Evolutionary conservation across 2,329 filamentous ascomycete species (phyloP).

Genomic region (Leptographium flavum): DNA sequence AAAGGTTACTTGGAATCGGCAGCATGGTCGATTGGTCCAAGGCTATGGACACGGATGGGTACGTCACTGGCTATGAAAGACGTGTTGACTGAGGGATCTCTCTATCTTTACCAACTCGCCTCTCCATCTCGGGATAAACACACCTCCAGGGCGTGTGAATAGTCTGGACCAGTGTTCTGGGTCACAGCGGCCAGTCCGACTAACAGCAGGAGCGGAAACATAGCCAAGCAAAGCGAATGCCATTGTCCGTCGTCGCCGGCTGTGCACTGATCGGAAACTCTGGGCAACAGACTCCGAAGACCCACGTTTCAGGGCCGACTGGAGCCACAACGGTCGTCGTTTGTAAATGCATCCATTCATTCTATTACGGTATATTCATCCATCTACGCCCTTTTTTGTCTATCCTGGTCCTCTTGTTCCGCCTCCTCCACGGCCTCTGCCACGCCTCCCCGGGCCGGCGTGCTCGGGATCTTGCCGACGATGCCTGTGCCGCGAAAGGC

Average conservation of each 20-base stretch:
- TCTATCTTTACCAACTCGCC: too few relatives aligned
- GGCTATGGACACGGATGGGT: slow-evolving; percentile 10
- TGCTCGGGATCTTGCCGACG: slow-evolving; percentile 21
- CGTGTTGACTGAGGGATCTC: too few relatives aligned
- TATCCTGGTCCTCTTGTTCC: neutral
- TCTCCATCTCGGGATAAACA: too few relatives aligned
- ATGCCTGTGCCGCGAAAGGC: slow-evolving; percentile 37
- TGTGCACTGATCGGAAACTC: too few relatives aligned
- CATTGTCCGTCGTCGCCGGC: too few relatives aligned
- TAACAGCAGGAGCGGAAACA: neutral
- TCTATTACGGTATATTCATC: neutral
- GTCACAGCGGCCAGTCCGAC: neutral
- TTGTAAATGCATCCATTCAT: too few relatives aligned
- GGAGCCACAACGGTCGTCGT: too few relatives aligned
- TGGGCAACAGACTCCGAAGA: too few relatives aligned
- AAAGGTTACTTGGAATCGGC: slow-evolving; percentile 15
- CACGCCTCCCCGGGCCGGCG: neutral
- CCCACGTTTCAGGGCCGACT: too few relatives aligned
- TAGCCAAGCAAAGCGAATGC: too few relatives aligned
- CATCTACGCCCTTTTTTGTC: neutral
- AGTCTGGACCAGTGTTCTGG: slow-evolving; percentile 1
- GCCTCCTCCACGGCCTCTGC: neutral
- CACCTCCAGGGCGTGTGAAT: neutral
- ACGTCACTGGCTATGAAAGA: too few relatives aligned
- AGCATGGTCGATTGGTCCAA: slow-evolving; percentile 18